These are phyloP conservation scores for Mortierella alpina DNA, from an alignment of 192 early-diverging fungal species.

Conservation along the genomic window DNA sequence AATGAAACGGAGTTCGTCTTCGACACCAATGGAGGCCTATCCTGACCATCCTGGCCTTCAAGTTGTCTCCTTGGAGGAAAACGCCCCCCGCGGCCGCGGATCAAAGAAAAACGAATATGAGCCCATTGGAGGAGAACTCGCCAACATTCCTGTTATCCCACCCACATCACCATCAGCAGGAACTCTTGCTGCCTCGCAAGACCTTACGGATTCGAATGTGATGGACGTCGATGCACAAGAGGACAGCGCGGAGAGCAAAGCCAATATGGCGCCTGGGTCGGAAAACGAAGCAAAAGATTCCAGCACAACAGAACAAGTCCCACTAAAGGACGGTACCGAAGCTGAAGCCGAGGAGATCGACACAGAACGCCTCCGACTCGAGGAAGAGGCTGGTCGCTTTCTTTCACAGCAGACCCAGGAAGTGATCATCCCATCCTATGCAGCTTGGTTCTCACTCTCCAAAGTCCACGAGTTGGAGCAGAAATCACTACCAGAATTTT, in stretches of 20 bases:
- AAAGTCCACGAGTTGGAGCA: conserved; percentile 89
- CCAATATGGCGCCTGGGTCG: background rate
- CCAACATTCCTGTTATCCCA: conserved; percentile 65
- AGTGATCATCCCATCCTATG: conserved; percentile 86
- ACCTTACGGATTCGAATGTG: conserved; percentile 6
- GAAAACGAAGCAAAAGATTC: conserved; percentile 6
- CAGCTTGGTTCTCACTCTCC: conserved; percentile 91
- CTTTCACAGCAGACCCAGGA: conserved; percentile 78
- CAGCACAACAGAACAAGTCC: conserved; percentile 12
- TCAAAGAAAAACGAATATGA: conserved; percentile 73
- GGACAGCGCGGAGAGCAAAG: background rate
- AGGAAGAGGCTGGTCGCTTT: conserved; percentile 75
- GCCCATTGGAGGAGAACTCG: conserved; percentile 68
- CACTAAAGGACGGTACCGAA: conserved; percentile 3
- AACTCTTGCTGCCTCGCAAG: background rate
- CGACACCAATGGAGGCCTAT: conserved; percentile 53
- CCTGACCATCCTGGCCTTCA: conserved; percentile 59
- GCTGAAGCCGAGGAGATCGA: conserved; percentile 32
- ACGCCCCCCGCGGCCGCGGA: conserved; percentile 59
- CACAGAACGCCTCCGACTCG: conserved; percentile 46
- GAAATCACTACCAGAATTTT: conserved; percentile 94
- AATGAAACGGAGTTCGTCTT: conserved; percentile 38
- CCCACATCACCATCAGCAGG: background rate
- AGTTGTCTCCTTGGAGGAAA: conserved; percentile 63
- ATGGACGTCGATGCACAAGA: conserved; percentile 47